Evolutionary conservation across 371 early-diverging fungal genomes (phyloP).

Genomic region (Mortierella sp.): DNA sequence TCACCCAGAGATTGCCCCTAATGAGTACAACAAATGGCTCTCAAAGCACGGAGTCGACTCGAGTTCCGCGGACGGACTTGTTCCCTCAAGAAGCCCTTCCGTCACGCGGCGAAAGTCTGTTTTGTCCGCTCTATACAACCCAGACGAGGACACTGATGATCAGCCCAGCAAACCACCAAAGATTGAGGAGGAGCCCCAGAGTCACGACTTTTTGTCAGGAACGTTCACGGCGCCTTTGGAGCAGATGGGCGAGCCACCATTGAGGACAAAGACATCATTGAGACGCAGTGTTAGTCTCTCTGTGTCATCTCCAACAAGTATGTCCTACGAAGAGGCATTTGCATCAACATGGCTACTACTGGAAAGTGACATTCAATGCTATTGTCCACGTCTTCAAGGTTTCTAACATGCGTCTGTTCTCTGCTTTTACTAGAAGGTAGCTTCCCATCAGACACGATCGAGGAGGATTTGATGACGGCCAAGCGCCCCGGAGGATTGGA

Average conservation of each 20-base stretch:
- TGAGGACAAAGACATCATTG: slow-evolving; percentile 45
- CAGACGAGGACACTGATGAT: slow-evolving; percentile 49
- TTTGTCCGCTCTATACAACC: slow-evolving; percentile 49
- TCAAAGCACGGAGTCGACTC: slow-evolving; percentile 44
- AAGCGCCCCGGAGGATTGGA: slow-evolving; percentile 41
- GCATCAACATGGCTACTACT: neutral
- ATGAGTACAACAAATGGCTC: slow-evolving; percentile 55
- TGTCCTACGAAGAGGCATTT: neutral
- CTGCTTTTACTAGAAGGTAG: slow-evolving; percentile 21
- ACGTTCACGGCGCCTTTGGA: slow-evolving; percentile 32
- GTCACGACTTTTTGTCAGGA: slow-evolving; percentile 33
- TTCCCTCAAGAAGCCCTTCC: slow-evolving; percentile 32
- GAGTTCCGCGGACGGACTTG: slow-evolving; percentile 11
- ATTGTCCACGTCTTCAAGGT: neutral
- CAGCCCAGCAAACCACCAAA: slow-evolving; percentile 22
- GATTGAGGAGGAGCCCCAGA: slow-evolving; percentile 17
- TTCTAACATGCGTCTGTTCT: neutral
- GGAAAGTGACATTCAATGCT: neutral
- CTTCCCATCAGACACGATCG: slow-evolving; percentile 28
- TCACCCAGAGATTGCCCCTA: slow-evolving; percentile 56
- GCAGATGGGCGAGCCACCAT: slow-evolving; percentile 44
- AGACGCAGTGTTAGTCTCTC: slow-evolving; percentile 50
- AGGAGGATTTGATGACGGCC: slow-evolving; percentile 31
- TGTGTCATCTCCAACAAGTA: slow-evolving; percentile 47
- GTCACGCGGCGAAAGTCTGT: slow-evolving; percentile 47